phyloP scores from a whole-genome alignment of 2,329 filamentous ascomycete genomes.

The Paraconiothyrium sp. region DNA sequence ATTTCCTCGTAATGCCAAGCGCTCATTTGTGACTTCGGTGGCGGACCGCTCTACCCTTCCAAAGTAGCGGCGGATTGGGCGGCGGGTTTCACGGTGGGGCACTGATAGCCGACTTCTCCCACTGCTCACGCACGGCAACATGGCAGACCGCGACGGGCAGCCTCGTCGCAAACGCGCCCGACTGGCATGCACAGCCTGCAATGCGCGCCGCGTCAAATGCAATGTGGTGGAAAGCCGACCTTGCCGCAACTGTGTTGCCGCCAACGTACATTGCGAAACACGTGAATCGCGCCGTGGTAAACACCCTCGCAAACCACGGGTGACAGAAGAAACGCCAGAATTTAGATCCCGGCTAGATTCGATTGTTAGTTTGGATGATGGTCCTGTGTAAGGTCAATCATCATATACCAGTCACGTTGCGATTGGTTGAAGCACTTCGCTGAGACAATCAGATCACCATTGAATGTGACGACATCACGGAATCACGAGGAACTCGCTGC shows the following conservation, averaged over 20 bases:
- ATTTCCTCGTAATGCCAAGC: neutral
- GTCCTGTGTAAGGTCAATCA: neutral
- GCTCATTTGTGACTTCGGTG: neutral
- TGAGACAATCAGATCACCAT: conserved; percentile 15
- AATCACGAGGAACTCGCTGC: conserved; percentile 42
- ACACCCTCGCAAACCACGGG: conserved; percentile 41
- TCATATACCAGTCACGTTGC: neutral
- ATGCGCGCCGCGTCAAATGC: conserved; percentile 57
- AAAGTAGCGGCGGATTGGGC: neutral
- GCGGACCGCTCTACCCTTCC: conserved; percentile 7
- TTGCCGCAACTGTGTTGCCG: conserved; percentile 53
- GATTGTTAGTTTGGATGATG: conserved; percentile 15
- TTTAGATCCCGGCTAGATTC: neutral
- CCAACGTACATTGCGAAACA: conserved; percentile 52
- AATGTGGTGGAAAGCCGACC: conserved; percentile 57
- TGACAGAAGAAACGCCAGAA: conserved; percentile 21
- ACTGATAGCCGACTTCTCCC: conserved; percentile 8
- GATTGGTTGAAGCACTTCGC: neutral
- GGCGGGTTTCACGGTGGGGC: neutral
- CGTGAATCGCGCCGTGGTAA: conserved; percentile 56
- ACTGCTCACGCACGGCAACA: conserved; percentile 6
- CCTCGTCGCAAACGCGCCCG: conserved; percentile 48
- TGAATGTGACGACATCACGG: conserved; percentile 22
- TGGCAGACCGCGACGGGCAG: conserved; percentile 1
- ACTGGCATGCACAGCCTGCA: conserved; percentile 56